Evolutionary conservation across 2,329 filamentous ascomycete genomes (phyloP).

Genomic region (Gliomastix tumulicola): DNA sequence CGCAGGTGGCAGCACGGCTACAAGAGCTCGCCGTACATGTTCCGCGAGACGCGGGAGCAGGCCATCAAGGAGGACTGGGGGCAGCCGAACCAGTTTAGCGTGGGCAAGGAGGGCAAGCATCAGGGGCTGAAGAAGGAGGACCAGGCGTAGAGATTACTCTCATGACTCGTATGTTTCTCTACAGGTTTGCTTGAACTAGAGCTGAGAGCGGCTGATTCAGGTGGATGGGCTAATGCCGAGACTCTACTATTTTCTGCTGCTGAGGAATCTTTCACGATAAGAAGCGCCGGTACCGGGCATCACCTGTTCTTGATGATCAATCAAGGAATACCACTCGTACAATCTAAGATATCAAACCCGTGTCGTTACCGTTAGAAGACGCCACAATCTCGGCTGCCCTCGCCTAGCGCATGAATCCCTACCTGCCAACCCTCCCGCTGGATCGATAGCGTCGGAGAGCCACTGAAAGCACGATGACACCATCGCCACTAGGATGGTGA

Average conservation of each 20-base stretch:
- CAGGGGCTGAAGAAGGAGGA: constrained; percentile 4
- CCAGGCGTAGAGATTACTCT: constrained; percentile 14
- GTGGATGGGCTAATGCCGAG: constrained; percentile 23
- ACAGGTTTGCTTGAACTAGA: constrained; percentile 17
- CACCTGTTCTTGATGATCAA: no score
- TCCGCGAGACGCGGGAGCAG: constrained; percentile 11
- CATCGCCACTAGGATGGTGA: no score
- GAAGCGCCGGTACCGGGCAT: no score
- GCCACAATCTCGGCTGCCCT: no score
- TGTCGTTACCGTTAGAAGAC: no score
- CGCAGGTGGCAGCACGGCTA: constrained; percentile 17
- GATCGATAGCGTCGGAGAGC: no score
- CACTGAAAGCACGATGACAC: no score
- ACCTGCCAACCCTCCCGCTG: no score
- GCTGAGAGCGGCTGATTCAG: constrained; percentile 7
- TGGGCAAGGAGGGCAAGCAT: constrained; percentile 3
- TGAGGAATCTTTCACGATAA: no score
- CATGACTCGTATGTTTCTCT: constrained; percentile 35
- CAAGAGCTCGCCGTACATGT: constrained; percentile 15
- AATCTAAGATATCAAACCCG: no score
- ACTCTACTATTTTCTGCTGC: constrained; percentile 55
- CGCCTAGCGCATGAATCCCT: no score
- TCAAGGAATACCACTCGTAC: no score
- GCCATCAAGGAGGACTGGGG: constrained; percentile 15
- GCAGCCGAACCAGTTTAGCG: constrained; percentile 6